Base-by-base conservation (phyloP, 139 green algal species). In the Coelastrella sp. region DNA sequence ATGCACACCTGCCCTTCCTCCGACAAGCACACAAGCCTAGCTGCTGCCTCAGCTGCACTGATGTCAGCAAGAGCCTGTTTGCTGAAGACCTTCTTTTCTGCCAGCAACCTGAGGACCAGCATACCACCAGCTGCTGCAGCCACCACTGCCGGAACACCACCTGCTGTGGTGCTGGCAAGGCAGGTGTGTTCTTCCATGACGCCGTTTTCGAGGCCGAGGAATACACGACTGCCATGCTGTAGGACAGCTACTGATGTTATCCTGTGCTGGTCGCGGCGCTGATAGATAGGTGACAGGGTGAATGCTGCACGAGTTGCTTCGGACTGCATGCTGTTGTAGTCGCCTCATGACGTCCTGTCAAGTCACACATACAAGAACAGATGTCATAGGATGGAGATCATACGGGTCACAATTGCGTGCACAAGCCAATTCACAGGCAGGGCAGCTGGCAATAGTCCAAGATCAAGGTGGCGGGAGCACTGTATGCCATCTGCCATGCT, bases 221-320 rank as follows among this genome's bases (percentile, higher is more conserved):
- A 86, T 15, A 86, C 80, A 34, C 87, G 78, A 25, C 53, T 60
- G 0, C 78, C 74, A 0, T 41, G 5, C 19, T 82, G 51, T 32
- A 90, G 78, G 21, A 89, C 35, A 17, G 87, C 86, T 30, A 93
- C 21, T 23, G 81, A 76, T 15, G 89, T 93, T 34, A 93, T 89
- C 25, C 89, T 83, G n/a, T 51, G 63, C 19, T 60, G 50, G 25
- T 90, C 85, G 6, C 79, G 67, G 6, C 89, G 77, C 19, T 40
- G 25, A n/a, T 90, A 83, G 0, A 90, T 23, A 0, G 77, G 67
- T 1, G 62, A 43, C 37, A 93, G 77, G 0, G 72, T 91, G 79
- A 90, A 91, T 0, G 87, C 87, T 7, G 84, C 88, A 0, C 89
- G 62, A 0, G 68, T 73, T 4, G 80, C 60, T 19, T 88, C 82